phyloP scores from a whole-genome alignment of 1,284 basidiomycete genomes.

The Naganishia albida region DNA sequence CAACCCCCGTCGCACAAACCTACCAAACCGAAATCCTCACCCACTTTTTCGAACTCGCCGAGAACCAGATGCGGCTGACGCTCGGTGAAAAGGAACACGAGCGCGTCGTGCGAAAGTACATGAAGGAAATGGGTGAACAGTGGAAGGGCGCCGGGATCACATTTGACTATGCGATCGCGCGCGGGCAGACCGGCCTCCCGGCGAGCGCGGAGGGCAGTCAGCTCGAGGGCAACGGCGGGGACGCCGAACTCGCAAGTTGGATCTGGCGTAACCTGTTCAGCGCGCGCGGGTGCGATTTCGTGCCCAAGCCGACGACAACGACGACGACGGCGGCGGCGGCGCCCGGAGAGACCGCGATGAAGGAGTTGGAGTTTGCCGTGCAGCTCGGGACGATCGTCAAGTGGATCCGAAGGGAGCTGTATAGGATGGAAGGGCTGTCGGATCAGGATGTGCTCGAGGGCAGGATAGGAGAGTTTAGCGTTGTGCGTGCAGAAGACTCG shows the following conservation, averaged over 20 bases:
- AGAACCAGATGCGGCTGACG: conserved; percentile 82
- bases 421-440: conserved; percentile 67
- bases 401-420: conserved; percentile 76
- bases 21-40: conserved; percentile 70
- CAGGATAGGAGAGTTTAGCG: conserved; percentile 52
- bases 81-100: conserved; percentile 71
- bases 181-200: conserved; percentile 35
- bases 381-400: conserved; percentile 73
- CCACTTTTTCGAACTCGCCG: conserved; percentile 94
- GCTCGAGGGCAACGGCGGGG: conserved; percentile 54
- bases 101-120: conserved; percentile 79
- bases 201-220: conserved; percentile 33
- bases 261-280: conserved; percentile 87
- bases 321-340: no score
- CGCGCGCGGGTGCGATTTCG: conserved; percentile 36
- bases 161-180: conserved; percentile 75
- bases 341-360: conserved; percentile 49
- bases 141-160: conserved; percentile 82
- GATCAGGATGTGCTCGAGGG: conserved; percentile 68
- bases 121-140: conserved; percentile 87
- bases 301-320: conserved; percentile 15
- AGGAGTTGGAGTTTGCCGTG: conserved; percentile 70
- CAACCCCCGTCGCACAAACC: conserved; percentile 42
- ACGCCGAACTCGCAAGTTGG: conserved; percentile 79
- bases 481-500: conserved; percentile 37